These are phyloP conservation scores for Aquilaria malaccensis DNA, from an alignment of 345 rosid species.

Conservation along the genomic window DNA sequence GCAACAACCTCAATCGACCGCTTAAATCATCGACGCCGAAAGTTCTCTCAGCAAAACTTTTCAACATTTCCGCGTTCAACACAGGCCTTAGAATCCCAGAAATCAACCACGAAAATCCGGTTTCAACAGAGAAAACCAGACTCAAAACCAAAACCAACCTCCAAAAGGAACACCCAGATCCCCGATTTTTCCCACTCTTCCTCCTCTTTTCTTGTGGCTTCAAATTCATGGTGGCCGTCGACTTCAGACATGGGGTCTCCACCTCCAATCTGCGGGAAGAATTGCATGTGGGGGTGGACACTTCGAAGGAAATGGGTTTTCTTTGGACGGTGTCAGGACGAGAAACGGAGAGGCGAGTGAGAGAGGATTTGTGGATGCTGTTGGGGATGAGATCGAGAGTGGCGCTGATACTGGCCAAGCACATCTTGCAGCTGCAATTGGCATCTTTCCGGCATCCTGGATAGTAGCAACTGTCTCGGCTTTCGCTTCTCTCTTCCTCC, in stretches of 20 bases:
- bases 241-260: slow-evolving; percentile 35
- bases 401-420: slow-evolving; percentile 80
- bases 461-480: slow-evolving; percentile 63
- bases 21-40: slow-evolving; percentile 23
- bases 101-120: slow-evolving; percentile 36
- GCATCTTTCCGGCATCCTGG: slow-evolving; percentile 87
- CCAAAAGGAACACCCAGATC: slow-evolving; percentile 8
- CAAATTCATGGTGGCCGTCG: slow-evolving; percentile 27
- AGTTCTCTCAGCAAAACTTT: slow-evolving; percentile 43
- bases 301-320: slow-evolving; percentile 52
- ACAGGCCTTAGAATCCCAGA: slow-evolving; percentile 31
- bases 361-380: slow-evolving; percentile 61
- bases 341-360: slow-evolving; percentile 49
- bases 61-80: slow-evolving; percentile 40
- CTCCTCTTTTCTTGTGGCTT: slow-evolving; percentile 10
- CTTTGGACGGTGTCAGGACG: slow-evolving; percentile 20
- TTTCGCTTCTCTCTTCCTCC: slow-evolving; percentile 23
- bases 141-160: slow-evolving; percentile 29
- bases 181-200: slow-evolving; percentile 15
- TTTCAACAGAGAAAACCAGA: slow-evolving; percentile 32
- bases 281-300: slow-evolving; percentile 56
- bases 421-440: slow-evolving; percentile 73
- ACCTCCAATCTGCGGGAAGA: slow-evolving; percentile 11
- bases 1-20: slow-evolving; percentile 38
- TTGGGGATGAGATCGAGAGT: slow-evolving; percentile 83